Evolutionary conservation across 108 stramenopile genomes (phyloP), one percentile per base, ranked within the genome.

Genomic region (Ochromonas danica): DNA sequence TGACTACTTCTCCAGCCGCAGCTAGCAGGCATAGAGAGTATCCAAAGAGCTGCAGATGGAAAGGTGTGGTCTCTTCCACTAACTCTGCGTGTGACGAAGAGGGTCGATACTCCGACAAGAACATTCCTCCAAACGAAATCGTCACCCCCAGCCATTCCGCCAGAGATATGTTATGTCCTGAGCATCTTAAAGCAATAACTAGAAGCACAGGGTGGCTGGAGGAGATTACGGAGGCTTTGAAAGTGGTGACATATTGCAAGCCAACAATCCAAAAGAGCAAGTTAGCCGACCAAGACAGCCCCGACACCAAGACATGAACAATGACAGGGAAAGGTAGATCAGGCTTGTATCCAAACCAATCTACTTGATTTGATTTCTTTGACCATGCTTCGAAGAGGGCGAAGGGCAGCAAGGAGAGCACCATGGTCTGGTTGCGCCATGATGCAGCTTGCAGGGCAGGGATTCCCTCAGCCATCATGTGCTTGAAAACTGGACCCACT

Each of bases 401-500:
- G 17, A 75, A 14, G 27, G 72, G 72, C 51, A 33, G 10, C 51
- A 75, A 36, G 28, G 41, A 42, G 6, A 75, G 25, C 3, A 60
- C 3, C 72, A 75, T 75, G 17, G 40, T 14, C 40, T 75, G 72
- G 41, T 41, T 41, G 14, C 72, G 14, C 72, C 72, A 75, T 6
- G 72, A 39, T 10, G 72, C 72, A 6, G 72, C 3, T 10, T 14
- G 72, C 6, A 3, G 22, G 3, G 72, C 6, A 10, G 31, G 17
- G 51, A 75, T 60, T 28, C 72, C 72, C 14, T 42, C 14, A 6
- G 36, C 3, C 51, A 10, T 10, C 72, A 75, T 57, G 40, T 75
- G 38, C 72, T 75, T 75, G 51, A 75, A 75, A 10, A 36, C 31
- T 14, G 72, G 72, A 14, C 72, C 72, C 10, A 75, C 38, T 27